Conservation (phyloP, 352 stramenopile genomes). For the Globisporangium nodosum region DNA sequence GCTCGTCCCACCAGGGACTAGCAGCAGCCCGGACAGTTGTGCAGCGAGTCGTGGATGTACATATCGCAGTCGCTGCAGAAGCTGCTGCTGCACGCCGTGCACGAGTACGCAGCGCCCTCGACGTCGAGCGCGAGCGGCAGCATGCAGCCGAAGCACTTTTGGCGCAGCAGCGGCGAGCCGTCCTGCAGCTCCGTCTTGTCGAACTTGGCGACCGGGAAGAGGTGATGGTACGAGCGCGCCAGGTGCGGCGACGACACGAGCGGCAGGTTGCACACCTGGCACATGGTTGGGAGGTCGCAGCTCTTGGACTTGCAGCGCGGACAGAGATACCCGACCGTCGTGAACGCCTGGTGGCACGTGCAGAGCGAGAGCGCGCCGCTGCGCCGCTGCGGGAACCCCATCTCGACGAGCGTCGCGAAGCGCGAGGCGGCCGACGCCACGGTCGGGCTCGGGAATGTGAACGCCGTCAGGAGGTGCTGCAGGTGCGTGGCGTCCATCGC, state of each 20-base stretch:
- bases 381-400: constrained; percentile 77
- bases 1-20: constrained; percentile 9
- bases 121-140: constrained; percentile 41
- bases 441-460: constrained; percentile 92
- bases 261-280: constrained; percentile 95
- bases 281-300: constrained; percentile 94
- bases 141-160: constrained; percentile 82
- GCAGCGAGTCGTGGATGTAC: constrained; percentile 97
- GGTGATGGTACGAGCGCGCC: constrained; percentile 96
- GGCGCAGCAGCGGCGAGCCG: constrained; percentile 15
- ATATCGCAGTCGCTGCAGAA: constrained; percentile 98
- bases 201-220: constrained; percentile 96
- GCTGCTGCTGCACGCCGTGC: constrained; percentile 84
- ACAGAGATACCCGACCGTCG: constrained; percentile 91
- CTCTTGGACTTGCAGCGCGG: constrained; percentile 93
- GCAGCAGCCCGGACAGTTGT: constrained; percentile 97
- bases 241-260: constrained; percentile 97
- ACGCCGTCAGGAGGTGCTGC: constrained; percentile 88
- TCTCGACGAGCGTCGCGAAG: constrained; percentile 79
- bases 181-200: constrained; percentile 52
- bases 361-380: constrained; percentile 77
- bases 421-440: constrained; percentile 57
- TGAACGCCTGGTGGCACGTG: constrained; percentile 83
- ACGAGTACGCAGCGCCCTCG: constrained; percentile 68
- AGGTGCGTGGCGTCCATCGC: constrained; percentile 92